A percentile compares a stretch with the other conserved stretches of the same genome.
These are phyloP conservation scores for Sugiyamaella pinicola DNA, from an alignment of 1,139 yeast species.

Conservation along the genomic window DNA sequence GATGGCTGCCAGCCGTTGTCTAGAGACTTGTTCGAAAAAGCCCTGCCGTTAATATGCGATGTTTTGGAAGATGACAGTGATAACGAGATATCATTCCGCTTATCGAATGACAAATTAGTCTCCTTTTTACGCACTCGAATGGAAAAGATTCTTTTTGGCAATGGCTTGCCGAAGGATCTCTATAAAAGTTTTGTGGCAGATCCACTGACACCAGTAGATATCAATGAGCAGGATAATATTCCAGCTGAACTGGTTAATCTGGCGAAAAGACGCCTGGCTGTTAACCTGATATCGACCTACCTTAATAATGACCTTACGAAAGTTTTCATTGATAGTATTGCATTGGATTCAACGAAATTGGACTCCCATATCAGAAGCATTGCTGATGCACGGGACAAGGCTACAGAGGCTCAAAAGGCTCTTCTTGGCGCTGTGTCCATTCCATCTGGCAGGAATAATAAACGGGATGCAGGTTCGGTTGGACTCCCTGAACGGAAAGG, in stretches of 20 bases:
- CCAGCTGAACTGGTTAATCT: conserved; percentile 30
- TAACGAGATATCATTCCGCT: conserved; percentile 23
- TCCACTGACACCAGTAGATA: conserved; percentile 36
- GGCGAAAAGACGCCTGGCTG: conserved; percentile 36
- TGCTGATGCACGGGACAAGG: conserved; percentile 27
- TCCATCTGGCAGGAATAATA: neutral
- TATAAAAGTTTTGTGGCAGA: conserved; percentile 22
- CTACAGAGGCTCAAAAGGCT: conserved; percentile 28
- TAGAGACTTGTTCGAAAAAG: conserved; percentile 12
- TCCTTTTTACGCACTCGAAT: conserved; percentile 28
- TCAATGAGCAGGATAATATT: conserved; percentile 26
- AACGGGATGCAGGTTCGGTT: neutral
- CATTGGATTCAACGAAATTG: conserved; percentile 31
- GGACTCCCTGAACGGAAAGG: conserved; percentile 12
- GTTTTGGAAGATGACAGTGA: conserved; percentile 26
- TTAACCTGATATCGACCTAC: conserved; percentile 38
- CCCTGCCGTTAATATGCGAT: conserved; percentile 14
- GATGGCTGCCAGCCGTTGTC: conserved; percentile 23
- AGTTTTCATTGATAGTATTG: conserved; percentile 25
- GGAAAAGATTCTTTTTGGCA: conserved; percentile 22
- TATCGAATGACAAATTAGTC: conserved; percentile 29
- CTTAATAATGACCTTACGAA: conserved; percentile 31
- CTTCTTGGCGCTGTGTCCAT: conserved; percentile 15
- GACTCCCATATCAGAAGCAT: conserved; percentile 28
- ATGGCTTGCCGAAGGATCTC: conserved; percentile 26